Base-by-base conservation (phyloP, 805 yeast genomes). In the Pichia cabralensis region DNA sequence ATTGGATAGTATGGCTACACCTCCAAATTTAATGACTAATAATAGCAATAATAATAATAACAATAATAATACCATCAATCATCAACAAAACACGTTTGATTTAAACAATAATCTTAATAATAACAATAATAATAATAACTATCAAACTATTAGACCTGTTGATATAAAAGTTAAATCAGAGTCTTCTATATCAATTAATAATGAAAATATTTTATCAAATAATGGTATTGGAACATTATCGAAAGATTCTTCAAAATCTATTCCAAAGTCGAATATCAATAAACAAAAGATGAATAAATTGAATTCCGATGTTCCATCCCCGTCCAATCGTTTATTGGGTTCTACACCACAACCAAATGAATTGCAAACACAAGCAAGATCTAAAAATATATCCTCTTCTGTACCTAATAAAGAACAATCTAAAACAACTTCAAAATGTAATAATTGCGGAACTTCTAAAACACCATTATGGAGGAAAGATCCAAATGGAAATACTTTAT, bases 391-490 rank as follows among this genome's bases (percentile, higher is more conserved):
- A 1, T 45, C 50, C 3, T 29, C 43, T n/a, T 43, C 50, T 1
- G 47, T 43, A 16, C 49, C 51, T 14, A 31, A 30, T 8, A 34
- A 33, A 25, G 25, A 39, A 3, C 20, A 31, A 25, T 10, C 34
- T 8, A 49, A 52, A 29, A 31, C 45, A 8, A 33, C 46, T 2
- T 36, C 68, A 4, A 71, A 67, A 42, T 74, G 80, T 50, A 59
- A 58, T 36, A 74, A 74, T 52, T 74, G 80, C 49, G 68, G 71
- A 30, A 74, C 80, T 1, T 50, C 65, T 3, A 74, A 71, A 38
- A 74, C 80, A 0, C 80, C 80, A 1, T 56, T 74, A 17, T 74
- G 80, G 80, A 55, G 80, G 29, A 64, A 72, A 47, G 77, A 74
- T 46, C 67, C 75, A 6, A 61, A 55, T 19, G 80, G 80, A 1